Evolutionary conservation across 208 protist genomes (phyloP).

Genomic region (Trypanosoma vivax): DNA sequence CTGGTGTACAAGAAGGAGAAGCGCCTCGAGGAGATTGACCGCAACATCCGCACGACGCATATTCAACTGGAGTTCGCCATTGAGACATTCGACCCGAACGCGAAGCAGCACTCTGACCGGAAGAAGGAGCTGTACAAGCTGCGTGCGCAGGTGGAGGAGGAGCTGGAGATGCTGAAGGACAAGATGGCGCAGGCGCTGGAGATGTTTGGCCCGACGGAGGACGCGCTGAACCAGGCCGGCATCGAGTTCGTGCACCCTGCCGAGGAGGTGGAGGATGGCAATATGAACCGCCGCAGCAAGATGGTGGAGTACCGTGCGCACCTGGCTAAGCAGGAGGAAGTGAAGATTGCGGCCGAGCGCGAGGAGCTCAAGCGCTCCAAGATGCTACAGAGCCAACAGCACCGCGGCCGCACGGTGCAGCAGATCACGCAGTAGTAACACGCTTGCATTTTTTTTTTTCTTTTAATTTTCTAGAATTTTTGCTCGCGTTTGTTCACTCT

Average conservation of each 20-base stretch:
- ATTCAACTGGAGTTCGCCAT: slow-evolving; percentile 68
- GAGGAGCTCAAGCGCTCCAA: slow-evolving; percentile 50
- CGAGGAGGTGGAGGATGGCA: slow-evolving; percentile 41
- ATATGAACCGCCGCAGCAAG: slow-evolving; percentile 33
- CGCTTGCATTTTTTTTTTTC: slow-evolving; percentile 1
- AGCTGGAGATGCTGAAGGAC: slow-evolving; percentile 38
- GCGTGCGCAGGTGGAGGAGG: slow-evolving; percentile 52
- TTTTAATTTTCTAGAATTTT: background rate
- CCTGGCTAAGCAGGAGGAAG: slow-evolving; percentile 47
- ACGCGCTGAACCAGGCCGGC: slow-evolving; percentile 56
- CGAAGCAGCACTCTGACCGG: slow-evolving; percentile 57
- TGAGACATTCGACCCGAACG: slow-evolving; percentile 73
- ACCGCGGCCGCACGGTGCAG: slow-evolving; percentile 65
- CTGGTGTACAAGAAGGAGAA: slow-evolving; percentile 75
- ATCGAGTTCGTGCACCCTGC: slow-evolving; percentile 59
- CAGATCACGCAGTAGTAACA: slow-evolving; percentile 55
- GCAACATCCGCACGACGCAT: slow-evolving; percentile 63
- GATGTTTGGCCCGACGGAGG: slow-evolving; percentile 63
- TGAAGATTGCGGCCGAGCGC: slow-evolving; percentile 45
- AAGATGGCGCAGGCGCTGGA: slow-evolving; percentile 46
- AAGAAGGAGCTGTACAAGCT: slow-evolving; percentile 72
- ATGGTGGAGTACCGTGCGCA: slow-evolving; percentile 46
- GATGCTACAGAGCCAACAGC: slow-evolving; percentile 67
- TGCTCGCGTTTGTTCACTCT: background rate
- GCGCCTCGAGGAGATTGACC: slow-evolving; percentile 69